These are phyloP conservation scores for Paramyrothecium roridum DNA, from an alignment of 2,329 filamentous ascomycete genomes.

Conservation along the genomic window DNA sequence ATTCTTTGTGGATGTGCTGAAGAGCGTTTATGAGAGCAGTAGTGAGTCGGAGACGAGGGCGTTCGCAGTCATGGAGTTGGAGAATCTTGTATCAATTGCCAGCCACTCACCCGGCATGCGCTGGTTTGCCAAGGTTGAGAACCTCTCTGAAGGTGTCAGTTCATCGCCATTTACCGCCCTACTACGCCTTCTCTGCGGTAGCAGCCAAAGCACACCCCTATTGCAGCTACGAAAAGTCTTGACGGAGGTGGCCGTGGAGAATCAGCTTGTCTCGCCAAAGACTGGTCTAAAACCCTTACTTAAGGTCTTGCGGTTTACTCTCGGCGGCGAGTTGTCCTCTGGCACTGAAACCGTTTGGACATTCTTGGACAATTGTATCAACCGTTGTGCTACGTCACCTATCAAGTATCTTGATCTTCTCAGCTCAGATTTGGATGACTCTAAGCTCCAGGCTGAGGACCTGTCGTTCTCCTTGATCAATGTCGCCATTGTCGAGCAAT, in stretches of 20 bases:
- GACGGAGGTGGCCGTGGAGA: constrained; percentile 58
- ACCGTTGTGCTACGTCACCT: constrained; percentile 69
- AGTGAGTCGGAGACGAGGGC: constrained; percentile 47
- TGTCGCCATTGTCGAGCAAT: constrained; percentile 72
- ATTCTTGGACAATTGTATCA: constrained; percentile 81
- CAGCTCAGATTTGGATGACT: constrained; percentile 38
- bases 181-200: constrained; percentile 42
- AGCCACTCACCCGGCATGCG: constrained; percentile 78
- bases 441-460: constrained; percentile 17
- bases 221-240: constrained; percentile 54
- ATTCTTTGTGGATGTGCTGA: constrained; percentile 66
- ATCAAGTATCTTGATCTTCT: constrained; percentile 80
- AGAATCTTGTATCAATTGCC: constrained; percentile 78
- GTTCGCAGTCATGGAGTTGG: constrained; percentile 69
- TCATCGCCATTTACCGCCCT: constrained; percentile 70
- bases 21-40: constrained; percentile 53
- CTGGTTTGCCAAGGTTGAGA: constrained; percentile 79
- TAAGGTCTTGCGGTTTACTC: constrained; percentile 22
- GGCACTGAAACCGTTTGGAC: constrained; percentile 50
- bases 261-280: constrained; percentile 59
- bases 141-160: constrained; percentile 39
- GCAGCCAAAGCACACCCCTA: constrained; percentile 23
- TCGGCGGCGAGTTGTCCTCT: constrained; percentile 10
- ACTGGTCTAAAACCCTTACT: constrained; percentile 47
- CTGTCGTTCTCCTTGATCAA: constrained; percentile 57